Base-by-base conservation (phyloP, 1,139 yeast genomes). In the Lodderomyces oxycetoniae region DNA sequence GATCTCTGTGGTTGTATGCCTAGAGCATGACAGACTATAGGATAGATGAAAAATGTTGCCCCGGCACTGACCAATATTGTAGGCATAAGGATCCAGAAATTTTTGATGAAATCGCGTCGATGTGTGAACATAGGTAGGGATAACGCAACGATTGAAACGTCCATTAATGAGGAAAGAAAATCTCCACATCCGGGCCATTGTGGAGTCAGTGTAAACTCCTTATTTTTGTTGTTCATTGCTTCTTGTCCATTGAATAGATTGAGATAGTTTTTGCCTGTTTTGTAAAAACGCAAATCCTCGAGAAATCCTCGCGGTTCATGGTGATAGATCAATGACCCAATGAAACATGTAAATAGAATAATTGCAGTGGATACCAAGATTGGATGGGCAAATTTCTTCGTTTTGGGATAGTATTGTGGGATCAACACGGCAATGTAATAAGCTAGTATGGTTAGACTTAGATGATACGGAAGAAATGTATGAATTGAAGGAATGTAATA, bases 161-260 rank as follows among this genome's bases (percentile, higher is more conserved):
- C 93, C 80, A 84, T 77, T 41, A 84, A 53, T 0, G 88, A 74
- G 6, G 79, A 58, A 26, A 84, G 65, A 9, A 84, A 64, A 49
- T 84, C 94, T 2, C 94, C 94, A 26, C 91, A 85, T 0, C 94
- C 94, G 0, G 94, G 93, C 73, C 79, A 71, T 26, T 58, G 57
- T 1, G 71, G 69, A 7, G 67, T 60, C 3, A 59, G 52, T 0
- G 72, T 64, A 14, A 46, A 52, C 37, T 61, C 57, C 19, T 53
- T 48, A 3, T 67, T 65, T 30, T 54, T 57, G 26, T 63, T 50
- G 34, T 59, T 45, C 42, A 63, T 36, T 3, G 52, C 49, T n/a
- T n/a, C n/a, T 35, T 57, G 42, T 13, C 58, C 52, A 43, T 69
- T 68, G 54, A 83, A 82, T 14, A 84, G 59, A 35, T 70, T 61